Evolutionary conservation across 345 rosid genomes (phyloP).

Genomic region (Gossypium raimondii): DNA sequence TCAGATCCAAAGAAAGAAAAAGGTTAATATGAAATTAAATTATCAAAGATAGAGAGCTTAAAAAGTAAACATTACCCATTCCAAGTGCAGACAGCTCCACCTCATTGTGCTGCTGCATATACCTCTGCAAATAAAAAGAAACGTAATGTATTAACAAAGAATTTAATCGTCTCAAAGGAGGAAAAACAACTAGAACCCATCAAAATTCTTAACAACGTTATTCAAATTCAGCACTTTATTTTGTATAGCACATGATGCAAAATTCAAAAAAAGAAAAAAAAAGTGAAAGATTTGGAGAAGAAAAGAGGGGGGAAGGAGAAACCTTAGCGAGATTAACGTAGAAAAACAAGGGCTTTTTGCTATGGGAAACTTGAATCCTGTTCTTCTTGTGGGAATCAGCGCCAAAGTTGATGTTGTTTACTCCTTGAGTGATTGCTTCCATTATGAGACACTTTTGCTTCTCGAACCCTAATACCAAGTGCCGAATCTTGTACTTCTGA

Average conservation of each 20-base stretch:
- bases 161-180: background rate
- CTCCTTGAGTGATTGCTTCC: constrained; percentile 78
- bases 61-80: constrained; percentile 58
- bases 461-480: constrained; percentile 20
- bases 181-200: background rate
- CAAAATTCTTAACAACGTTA: background rate
- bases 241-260: background rate
- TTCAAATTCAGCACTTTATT: background rate
- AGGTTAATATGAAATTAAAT: background rate
- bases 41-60: constrained; percentile 4
- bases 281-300: background rate
- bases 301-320: background rate
- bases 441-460: constrained; percentile 21
- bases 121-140: constrained; percentile 50
- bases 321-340: constrained; percentile 97
- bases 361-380: constrained; percentile 91
- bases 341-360: constrained; percentile 90
- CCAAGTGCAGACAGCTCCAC: constrained; percentile 95
- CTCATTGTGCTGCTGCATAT: constrained; percentile 84
- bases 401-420: constrained; percentile 45
- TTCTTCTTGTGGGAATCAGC: constrained; percentile 67
- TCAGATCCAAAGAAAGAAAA: background rate
- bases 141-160: background rate
- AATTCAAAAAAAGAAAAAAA: background rate
- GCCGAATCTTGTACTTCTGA: too few relatives aligned